These are phyloP conservation scores for Diaporthe australafricana DNA, from an alignment of 2,329 filamentous ascomycete species.

Conservation along the genomic window DNA sequence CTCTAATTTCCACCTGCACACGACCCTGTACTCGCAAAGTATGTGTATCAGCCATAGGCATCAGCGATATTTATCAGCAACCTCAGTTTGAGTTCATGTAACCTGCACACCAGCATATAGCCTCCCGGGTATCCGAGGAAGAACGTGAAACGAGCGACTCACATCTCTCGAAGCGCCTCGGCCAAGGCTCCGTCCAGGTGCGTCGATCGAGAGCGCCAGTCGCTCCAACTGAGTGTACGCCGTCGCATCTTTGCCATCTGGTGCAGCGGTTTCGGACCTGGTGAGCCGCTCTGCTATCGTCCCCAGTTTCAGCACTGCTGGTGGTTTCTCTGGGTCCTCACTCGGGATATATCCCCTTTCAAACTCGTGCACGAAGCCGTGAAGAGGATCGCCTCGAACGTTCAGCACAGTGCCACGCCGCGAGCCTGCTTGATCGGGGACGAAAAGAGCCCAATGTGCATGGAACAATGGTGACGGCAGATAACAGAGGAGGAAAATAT, in stretches of 20 bases:
- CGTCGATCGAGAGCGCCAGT: constrained; percentile 9
- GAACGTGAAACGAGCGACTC: background rate
- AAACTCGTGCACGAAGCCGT: constrained; percentile 30
- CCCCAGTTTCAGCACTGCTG: background rate
- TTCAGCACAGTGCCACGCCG: constrained; percentile 26
- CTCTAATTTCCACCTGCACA: constrained; percentile 21
- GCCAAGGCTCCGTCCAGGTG: constrained; percentile 28
- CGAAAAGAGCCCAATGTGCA: constrained; percentile 27
- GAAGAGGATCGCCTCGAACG: constrained; percentile 27
- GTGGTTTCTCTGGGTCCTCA: constrained; percentile 25
- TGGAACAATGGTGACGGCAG: constrained; percentile 30
- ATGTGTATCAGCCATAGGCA: no score
- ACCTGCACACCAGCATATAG: fast-evolving
- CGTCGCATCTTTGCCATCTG: background rate
- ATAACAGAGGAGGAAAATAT: constrained; percentile 29
- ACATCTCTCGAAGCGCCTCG: constrained; percentile 16
- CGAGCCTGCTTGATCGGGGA: background rate
- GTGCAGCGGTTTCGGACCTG: background rate
- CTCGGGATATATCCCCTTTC: constrained; percentile 27
- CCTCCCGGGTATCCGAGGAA: background rate
- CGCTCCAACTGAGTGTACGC: constrained; percentile 21
- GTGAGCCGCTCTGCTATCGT: background rate
- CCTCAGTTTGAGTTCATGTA: background rate
- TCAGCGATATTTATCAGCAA: no score
- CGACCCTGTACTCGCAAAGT: background rate